Evolutionary conservation across 495 filamentous ascomycete species (phyloP), one percentile per base, ranked within the genome.

Genomic region (Elasticomyces elasticus): DNA sequence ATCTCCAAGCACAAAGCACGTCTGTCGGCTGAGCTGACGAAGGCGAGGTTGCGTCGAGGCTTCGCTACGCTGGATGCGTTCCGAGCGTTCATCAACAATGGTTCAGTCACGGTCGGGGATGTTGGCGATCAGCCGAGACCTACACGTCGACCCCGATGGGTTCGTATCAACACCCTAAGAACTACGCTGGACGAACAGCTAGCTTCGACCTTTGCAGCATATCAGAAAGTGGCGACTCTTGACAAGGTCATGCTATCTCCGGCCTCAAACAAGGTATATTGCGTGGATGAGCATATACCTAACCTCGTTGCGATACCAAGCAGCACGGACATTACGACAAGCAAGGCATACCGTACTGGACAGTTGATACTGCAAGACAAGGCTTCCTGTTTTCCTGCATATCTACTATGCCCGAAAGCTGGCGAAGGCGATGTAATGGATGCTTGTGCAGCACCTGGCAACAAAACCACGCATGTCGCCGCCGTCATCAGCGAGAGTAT

Each of bases 391-490:
- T 95, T 98, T 60, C 91, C 92, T 4, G 92, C 90, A 0, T 86
- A 88, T 64, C 71, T 98, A 0, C 70, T 96, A 0, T 79, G 89
- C 49, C 77, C 81, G 4, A 62, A 63, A 0, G 58, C 72, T 2
- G 71, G 74, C 46, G 74, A 81, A 51, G 87, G 85, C 1, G 80
- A 91, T 56, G 70, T 95, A 19, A 74, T 97, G 4, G 92, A 98
- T 69, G 85, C 87, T 0, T 95, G 90, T 64, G 84, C 92, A 0
- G 92, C 92, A 6, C 92, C 92, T 6, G 92, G 92, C 9, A 98
- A 98, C 64, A 98, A 98, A 68, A 96, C 92, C 1, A 96, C 92
- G 3, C 92, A 97, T 71, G 68, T 96, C 44, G 89, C 89, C 11
- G 84, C 86, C 2, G 74, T 96, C 15, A 27, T 42, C n/a, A n/a